A percentile compares a stretch with the other conserved stretches of the same genome.
Evolutionary conservation across 176 grass and related monocot species (phyloP).

Genomic region (Themeda triandra): DNA sequence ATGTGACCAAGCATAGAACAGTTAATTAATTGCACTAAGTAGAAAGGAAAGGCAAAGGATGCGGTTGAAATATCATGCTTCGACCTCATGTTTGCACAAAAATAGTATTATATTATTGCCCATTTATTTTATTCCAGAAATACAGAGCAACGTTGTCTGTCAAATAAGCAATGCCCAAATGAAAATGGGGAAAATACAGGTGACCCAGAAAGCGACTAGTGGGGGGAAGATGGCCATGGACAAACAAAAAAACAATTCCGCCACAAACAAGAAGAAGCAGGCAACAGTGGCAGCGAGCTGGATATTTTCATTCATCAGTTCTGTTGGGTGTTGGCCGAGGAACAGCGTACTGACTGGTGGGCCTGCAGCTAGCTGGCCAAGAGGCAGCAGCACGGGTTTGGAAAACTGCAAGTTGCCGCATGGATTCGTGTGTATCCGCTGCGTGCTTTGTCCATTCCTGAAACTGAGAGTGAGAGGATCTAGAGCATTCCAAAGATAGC

Average conservation of each 20-base stretch:
- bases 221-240: neutral
- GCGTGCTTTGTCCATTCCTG: neutral
- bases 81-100: neutral
- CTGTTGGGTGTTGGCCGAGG: neutral
- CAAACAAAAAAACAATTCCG: neutral
- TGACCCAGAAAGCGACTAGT: neutral
- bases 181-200: no score
- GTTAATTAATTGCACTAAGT: neutral
- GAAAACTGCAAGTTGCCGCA: conserved; percentile 6
- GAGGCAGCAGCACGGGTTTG: neutral
- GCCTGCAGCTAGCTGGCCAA: neutral
- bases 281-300: neutral
- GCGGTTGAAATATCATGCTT: neutral
- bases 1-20: neutral
- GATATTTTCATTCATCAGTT: neutral
- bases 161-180: neutral
- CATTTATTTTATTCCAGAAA: neutral
- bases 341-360: neutral
- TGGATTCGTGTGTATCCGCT: neutral
- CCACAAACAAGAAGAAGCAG: neutral
- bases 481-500: neutral
- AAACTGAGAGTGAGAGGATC: neutral
- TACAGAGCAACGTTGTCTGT: neutral
- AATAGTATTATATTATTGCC: no score
- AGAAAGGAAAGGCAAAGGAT: neutral